Evolutionary conservation across 2,329 filamentous ascomycete genomes (phyloP), one percentile per base, ranked within the genome.

Genomic region (Coniochaeta sp.): DNA sequence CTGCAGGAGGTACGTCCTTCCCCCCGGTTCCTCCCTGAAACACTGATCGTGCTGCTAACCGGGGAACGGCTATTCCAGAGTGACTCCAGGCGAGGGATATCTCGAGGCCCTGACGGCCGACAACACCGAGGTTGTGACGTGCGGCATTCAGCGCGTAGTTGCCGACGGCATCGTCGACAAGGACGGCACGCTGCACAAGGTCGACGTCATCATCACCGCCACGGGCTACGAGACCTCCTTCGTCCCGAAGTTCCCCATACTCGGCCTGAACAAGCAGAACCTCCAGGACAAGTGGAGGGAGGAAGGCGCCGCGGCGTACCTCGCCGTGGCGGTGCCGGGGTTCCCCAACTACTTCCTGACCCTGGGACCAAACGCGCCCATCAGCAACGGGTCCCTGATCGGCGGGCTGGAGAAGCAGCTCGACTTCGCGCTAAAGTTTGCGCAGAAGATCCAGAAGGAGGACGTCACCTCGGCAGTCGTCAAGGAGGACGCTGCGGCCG

Each of bases 321-420:
- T 89, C n/a, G 86, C 86, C 0, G 64, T 86, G 0, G 81, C 81
- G 0, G 81, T 83, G 0, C 85, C 85, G 0, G 81, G 80, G 0
- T 89, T 89, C 61, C 87, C 87, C 0, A 90, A 90, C 63, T 73
- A 89, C 0, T 76, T 88, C 36, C 8, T 86, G 67, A 67, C 88
- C 4, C 79, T 81, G 28, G 87, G 86, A 0, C 85, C 86, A 0
- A 78, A 85, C 64, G 76, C 78, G 1, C 76, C 79, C 0, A 84
- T 83, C 0, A 77, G 81, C 4, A 83, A 82, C 1, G 87, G 87
- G 1, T 89, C 85, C 0, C 81, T 89, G 0, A 86, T 86, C 1
- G 82, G 87, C 65, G 81, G 78, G 60, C 77, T 87, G 36, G 88
- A 91, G 70, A 85, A 81, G 6, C 83, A 88, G 64, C 68, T 88